Base-by-base conservation (phyloP, 805 yeast species). In the Dipodascus geniculatus region DNA sequence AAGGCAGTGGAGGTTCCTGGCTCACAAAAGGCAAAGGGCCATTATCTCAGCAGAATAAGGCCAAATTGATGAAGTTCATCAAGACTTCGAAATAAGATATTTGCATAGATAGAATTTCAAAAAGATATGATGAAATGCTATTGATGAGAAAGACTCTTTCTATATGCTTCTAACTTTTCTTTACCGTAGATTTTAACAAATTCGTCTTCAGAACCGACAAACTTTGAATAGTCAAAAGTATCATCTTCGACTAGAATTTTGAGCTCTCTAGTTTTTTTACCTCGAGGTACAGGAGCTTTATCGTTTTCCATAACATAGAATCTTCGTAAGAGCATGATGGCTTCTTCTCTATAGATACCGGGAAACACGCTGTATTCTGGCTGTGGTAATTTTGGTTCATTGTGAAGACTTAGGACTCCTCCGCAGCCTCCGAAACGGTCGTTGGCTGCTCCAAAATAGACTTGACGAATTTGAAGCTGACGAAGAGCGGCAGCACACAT, bases 371-470 rank as follows among this genome's bases (percentile, higher is more conserved):
- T 58, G 63, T 85, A 86, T n/a, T 56, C 64, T n/a, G 20, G 4
- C 22, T 54, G 68, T 53, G 51, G 70, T 55, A 55, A 55, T 1
- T 63, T 64, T 4, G 63, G 57, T 54, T 80, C 85, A 2, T 65
- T 61, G 59, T 83, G 78, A 1, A 87, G 74, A 9, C 74, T 69
- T 24, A 88, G 67, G 1, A 91, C 93, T 0, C 95, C 83, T 0
- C 98, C 98, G 66, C 90, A 90, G 0, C 99, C 98, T 0, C 99
- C 99, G 70, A 93, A 93, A 49, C 98, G 70, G 57, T 91, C 98
- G 65, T 93, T 93, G 0, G 88, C 93, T 63, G 96, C 90, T 0
- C 99, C 98, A 63, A 87, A 93, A 49, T 82, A 81, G 1, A 91
- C 96, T 44, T 73, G 72, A 28, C 79, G 68, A 9, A 93, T 80